Base-by-base conservation (phyloP, 1,284 basidiomycete species). In the Marasmius fiardii region DNA sequence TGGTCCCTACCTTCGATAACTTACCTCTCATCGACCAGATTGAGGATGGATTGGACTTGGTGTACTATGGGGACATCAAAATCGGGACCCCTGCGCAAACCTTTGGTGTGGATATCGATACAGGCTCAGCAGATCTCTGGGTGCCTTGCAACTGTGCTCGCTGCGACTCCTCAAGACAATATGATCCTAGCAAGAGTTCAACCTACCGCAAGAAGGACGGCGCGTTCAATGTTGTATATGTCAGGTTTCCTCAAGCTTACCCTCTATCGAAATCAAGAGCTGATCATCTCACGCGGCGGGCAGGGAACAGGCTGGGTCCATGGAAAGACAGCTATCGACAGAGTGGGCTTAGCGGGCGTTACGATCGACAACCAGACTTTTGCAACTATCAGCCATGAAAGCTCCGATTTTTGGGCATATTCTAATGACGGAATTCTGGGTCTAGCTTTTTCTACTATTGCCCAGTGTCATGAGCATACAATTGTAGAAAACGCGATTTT, bases 401-500 rank as follows among this genome's bases (percentile, higher is more conserved):
- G 79, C 2, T 58, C 65, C 4, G 76, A 80, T 58, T 78, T 82
- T 61, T 63, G 71, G 45, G 61, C 63, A 21, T 69, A 73, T 31
- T 78, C 81, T 3, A 79, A 73, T 58, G 76, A 76, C 51, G 85
- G 85, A 2, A 71, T 86, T 18, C 64, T 82, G 12, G 86, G 85
- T 2, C 67, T 86, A 55, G 84, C 79, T 10, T 88, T 85, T 59
- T 69, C 80, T 26, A 71, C 74, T 18, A 83, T 86, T 58, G 68
- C 82, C 6, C 65, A 64, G 48, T 76, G 72, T 0, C 65, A 64
- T 12, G 56, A 74, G 53, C 74, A 78, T 6, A 86, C 86, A 0
- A 76, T 85, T 58, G 83, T 87, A 60, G 86, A 89, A 65, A 86
- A 81, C 60, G 65, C 88, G 45, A 76, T 86, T 28, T 59, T 62